Evolutionary conservation across 345 rosid species (phyloP), one percentile per base, ranked within the genome.

Genomic region (Geranium rotundifolium): DNA sequence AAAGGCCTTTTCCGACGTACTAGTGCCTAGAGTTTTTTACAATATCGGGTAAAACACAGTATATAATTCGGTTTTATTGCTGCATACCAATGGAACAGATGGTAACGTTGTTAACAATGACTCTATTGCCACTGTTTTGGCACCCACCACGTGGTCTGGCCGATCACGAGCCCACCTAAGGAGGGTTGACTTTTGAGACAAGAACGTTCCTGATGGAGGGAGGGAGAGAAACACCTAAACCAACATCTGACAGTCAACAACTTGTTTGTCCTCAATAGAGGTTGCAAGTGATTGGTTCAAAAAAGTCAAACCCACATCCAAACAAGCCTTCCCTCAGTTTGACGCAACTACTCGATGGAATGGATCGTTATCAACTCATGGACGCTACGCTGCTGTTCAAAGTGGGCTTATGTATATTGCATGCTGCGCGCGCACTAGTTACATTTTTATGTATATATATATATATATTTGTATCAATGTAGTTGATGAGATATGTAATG

Each of bases 291-390:
- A n/a, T n/a, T n/a, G n/a, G n/a, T n/a, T n/a, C n/a, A n/a, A n/a
- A n/a, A 77, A 86, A 83, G 96, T 90, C 95, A 90, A 90, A 80
- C 63, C 81, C 85, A 59, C 65, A 66, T 61, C 57, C 19, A n/a
- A 66, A 79, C 87, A 80, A 70, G 50, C 37, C 60, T 77, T 75
- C 77, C 90, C 85, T 79, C 70, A 70, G 83, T 68, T 62, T 62
- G 79, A 80, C 73, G 83, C 65, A 83, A 80, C 77, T 65, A 16
- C 70, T 66, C 66, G 14, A 20, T n/a, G n/a, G n/a, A n/a, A 54
- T 30, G 37, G 55, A 57, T 29, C 19, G 57, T 17, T 17, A 31
- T 54, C 19, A 31, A 31, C 2, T 41, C 50, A 41, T 41, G 50
- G 50, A 5, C 12, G 14, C 9, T 6, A n/a, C 50, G 5, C 50